Evolutionary conservation across 768 basidiomycete genomes (phyloP).

Genomic region (Clavulina sp.): DNA sequence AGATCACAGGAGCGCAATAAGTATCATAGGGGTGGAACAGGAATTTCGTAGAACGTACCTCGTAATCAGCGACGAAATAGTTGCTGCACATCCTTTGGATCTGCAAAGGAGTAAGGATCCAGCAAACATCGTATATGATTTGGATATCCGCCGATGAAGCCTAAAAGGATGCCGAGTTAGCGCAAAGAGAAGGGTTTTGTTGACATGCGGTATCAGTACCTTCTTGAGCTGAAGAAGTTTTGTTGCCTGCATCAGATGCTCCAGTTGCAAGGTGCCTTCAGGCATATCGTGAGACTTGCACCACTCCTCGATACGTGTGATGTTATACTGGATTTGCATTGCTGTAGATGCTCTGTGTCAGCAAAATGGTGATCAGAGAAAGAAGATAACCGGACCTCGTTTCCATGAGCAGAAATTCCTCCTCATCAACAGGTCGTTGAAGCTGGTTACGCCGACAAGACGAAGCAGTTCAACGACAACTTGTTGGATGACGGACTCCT

Average conservation of each 20-base stretch:
- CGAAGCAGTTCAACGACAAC: conserved; percentile 89
- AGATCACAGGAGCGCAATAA: conserved; percentile 3
- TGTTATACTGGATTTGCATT: conserved; percentile 99
- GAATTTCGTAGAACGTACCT: conserved; percentile 52
- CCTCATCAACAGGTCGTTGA: conserved; percentile 96
- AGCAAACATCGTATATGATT: conserved; percentile 98
- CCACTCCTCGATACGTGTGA: conserved; percentile 95
- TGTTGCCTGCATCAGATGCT: conserved; percentile 99
- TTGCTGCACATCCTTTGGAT: conserved; percentile 99
- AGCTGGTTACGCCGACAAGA: conserved; percentile 88
- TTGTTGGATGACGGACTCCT: conserved; percentile 91
- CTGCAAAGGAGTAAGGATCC: conserved; percentile 98
- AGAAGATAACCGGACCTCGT: conserved; percentile 44
- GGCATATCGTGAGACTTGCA: conserved; percentile 99
- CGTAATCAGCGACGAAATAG: conserved; percentile 98
- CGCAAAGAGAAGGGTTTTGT: neutral
- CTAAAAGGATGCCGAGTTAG: conserved; percentile 23
- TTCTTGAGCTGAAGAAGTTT: conserved; percentile 97
- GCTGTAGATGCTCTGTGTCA: conserved; percentile 30
- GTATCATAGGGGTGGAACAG: neutral
- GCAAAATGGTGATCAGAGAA: neutral
- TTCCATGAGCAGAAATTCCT: conserved; percentile 99
- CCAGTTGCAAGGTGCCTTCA: conserved; percentile 89
- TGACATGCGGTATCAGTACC: conserved; percentile 25
- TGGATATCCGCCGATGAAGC: conserved; percentile 90